Conservation (phyloP, 176 grass and related monocot genomes). For the Cocos nucifera region DNA sequence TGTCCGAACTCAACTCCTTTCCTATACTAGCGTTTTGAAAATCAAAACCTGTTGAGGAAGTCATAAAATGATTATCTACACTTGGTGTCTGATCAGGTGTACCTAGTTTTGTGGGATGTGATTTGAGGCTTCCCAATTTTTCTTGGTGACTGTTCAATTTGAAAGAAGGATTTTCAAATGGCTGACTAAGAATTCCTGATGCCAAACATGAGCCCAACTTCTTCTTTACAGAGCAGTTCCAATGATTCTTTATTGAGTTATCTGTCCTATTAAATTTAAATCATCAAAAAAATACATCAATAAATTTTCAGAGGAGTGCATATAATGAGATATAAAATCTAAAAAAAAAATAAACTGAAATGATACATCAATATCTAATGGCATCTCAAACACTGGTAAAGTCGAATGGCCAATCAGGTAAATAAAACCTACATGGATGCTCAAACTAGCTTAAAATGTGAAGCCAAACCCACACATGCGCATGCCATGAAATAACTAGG, state of each 20-base stretch:
- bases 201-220: not conserved
- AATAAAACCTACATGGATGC: no score
- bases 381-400: no score
- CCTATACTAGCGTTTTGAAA: not conserved
- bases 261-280: conserved; percentile 6
- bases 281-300: not conserved
- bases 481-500: no score
- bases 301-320: not conserved
- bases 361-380: no score
- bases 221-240: conserved; percentile 17
- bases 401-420: no score
- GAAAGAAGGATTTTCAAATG: not conserved
- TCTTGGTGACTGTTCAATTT: not conserved
- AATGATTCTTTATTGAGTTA: conserved; percentile 9
- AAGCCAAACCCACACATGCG: no score
- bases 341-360: no score
- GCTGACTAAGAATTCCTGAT: not conserved
- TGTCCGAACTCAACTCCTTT: not conserved
- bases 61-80: not conserved
- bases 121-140: not conserved
- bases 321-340: no score
- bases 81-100: not conserved
- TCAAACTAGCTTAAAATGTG: no score
- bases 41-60: not conserved
- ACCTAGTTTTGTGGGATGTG: not conserved